A percentile compares a stretch with the other conserved stretches of the same genome.
phyloP scores from a whole-genome alignment of 768 basidiomycete species.

The Dioszegia hungarica region DNA sequence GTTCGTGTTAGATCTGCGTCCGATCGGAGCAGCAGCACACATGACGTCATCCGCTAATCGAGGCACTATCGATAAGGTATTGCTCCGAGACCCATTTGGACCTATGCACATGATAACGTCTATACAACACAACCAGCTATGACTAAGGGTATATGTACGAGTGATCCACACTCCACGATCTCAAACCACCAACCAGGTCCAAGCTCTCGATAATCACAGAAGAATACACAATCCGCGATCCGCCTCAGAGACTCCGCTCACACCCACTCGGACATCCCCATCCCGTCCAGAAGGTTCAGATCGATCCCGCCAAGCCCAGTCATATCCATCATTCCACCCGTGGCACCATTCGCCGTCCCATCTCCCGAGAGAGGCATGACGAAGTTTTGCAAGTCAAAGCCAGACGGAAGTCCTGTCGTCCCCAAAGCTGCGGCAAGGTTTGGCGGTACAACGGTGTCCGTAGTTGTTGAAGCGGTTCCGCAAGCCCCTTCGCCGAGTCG shows the following conservation, averaged over 20 bases:
- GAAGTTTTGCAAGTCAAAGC: no score
- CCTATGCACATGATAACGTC: no score
- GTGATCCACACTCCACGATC: neutral
- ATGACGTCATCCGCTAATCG: neutral
- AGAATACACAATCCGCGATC: neutral
- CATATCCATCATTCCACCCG: neutral
- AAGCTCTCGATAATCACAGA: neutral
- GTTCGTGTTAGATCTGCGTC: no score
- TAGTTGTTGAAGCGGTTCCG: no score
- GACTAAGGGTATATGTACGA: no score
- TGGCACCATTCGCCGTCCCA: no score
- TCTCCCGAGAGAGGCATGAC: no score
- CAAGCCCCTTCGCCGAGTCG: constrained; percentile 40
- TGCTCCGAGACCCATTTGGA: no score
- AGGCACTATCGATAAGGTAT: neutral
- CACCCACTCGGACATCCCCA: neutral
- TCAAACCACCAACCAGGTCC: neutral
- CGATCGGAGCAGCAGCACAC: no score
- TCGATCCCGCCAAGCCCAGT: neutral
- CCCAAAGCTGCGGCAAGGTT: neutral
- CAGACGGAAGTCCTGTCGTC: no score
- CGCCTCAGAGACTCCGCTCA: neutral
- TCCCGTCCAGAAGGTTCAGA: neutral
- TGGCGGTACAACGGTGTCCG: neutral
- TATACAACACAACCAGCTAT: no score